A percentile compares a stretch with the other conserved stretches of the same genome.
Evolutionary conservation across 2,329 filamentous ascomycete genomes (phyloP).

Genomic region (Aspergillus aculeatus): DNA sequence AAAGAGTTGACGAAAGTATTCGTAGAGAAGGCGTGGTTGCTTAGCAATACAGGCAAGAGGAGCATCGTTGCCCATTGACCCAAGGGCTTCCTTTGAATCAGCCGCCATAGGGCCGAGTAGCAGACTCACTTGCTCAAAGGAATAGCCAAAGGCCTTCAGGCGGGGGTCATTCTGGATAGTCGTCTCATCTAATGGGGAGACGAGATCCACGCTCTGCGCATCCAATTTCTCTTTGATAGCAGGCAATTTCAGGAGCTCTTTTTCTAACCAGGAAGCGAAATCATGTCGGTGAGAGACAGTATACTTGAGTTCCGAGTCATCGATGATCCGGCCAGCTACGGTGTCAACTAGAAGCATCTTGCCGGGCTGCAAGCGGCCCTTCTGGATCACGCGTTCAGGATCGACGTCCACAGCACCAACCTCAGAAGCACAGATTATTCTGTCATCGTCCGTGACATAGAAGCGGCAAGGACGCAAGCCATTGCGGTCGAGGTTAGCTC

Average conservation of each 20-base stretch:
- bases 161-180: constrained; percentile 81
- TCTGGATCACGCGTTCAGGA: constrained; percentile 84
- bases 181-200: constrained; percentile 64
- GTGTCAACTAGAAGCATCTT: constrained; percentile 97
- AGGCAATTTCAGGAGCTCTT: constrained; percentile 78
- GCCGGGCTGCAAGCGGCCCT: constrained; percentile 88
- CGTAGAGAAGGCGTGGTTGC: constrained; percentile 82
- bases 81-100: constrained; percentile 93
- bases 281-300: constrained; percentile 83
- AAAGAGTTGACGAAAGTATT: constrained; percentile 97
- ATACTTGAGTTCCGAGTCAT: constrained; percentile 86
- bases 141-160: constrained; percentile 86
- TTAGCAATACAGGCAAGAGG: constrained; percentile 88
- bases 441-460: constrained; percentile 94
- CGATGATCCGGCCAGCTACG: constrained; percentile 84
- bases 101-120: constrained; percentile 93
- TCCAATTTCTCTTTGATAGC: constrained; percentile 65
- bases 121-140: constrained; percentile 89
- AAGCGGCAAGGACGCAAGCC: constrained; percentile 93
- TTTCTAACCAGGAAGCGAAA: constrained; percentile 84
- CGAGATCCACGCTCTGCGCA: constrained; percentile 60
- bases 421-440: constrained; percentile 95
- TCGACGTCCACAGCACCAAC: constrained; percentile 92
- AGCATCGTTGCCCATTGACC: constrained; percentile 97
- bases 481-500: constrained; percentile 94